Evolutionary conservation across 106 monocot genomes (phyloP).

Genomic region (Allium cepa): DNA sequence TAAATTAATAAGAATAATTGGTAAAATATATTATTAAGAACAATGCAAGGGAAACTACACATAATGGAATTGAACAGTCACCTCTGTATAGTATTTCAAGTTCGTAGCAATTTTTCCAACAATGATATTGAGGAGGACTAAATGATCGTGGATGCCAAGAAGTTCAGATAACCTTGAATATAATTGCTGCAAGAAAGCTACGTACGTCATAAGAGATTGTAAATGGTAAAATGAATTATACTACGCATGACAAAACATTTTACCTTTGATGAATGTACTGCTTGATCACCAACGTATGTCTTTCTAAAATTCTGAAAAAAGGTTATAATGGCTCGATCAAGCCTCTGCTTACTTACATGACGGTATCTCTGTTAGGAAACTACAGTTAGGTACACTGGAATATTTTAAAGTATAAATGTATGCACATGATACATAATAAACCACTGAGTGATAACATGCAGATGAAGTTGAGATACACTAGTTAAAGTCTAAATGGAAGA

Average conservation of each 20-base stretch:
- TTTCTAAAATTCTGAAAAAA: constrained; percentile 95
- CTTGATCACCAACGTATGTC: constrained; percentile 98
- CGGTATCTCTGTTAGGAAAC: constrained; percentile 56
- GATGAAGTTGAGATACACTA: too few species aligned
- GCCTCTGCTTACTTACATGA: constrained; percentile 93
- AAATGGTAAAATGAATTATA: too few species aligned
- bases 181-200: constrained; percentile 59
- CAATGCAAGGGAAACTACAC: too few species aligned
- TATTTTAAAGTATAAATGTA: too few species aligned
- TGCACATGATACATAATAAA: too few species aligned
- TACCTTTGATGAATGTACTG: constrained; percentile 98
- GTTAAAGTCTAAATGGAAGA: too few species aligned
- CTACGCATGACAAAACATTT: not conserved
- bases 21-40: too few species aligned
- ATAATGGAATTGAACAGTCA: constrained; percentile 14
- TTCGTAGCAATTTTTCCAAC: constrained; percentile 94
- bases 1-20: not conserved
- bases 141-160: constrained; percentile 93
- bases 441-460: too few species aligned
- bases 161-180: constrained; percentile 90
- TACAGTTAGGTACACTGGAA: not conserved
- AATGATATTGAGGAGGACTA: constrained; percentile 91
- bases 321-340: constrained; percentile 82
- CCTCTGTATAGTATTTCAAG: constrained; percentile 91
- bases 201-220: not conserved